phyloP scores from a whole-genome alignment of 2,329 filamentous ascomycete genomes.

The Leptographium lundbergii region DNA sequence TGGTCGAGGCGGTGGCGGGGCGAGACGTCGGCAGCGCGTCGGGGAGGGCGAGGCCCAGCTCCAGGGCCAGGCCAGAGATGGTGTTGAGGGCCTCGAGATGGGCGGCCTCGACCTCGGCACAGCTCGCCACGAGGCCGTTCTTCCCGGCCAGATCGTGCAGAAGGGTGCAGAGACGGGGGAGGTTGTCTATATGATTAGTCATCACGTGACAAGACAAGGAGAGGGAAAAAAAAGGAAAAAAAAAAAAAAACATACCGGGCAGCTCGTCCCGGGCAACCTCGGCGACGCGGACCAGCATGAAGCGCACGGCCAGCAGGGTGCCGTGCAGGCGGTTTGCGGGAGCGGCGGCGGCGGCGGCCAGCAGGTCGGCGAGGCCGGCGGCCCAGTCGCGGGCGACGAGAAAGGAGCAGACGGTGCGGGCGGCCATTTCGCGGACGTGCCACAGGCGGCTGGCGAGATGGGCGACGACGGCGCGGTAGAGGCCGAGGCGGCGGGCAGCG shows the following conservation, averaged over 20 bases:
- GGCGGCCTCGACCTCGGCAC: constrained; percentile 30
- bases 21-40: not conserved
- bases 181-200: not conserved
- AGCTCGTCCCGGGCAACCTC: constrained; percentile 32
- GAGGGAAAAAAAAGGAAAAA: not conserved
- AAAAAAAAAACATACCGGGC: constrained; percentile 19
- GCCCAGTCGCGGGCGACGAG: constrained; percentile 40
- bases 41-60: not conserved
- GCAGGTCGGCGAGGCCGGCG: constrained; percentile 23
- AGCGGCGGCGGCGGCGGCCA: constrained; percentile 15
- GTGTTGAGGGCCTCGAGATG: constrained; percentile 34
- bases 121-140: constrained; percentile 9
- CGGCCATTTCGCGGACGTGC: constrained; percentile 73
- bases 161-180: constrained; percentile 1
- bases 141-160: constrained; percentile 4
- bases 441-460: constrained; percentile 60
- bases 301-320: constrained; percentile 40
- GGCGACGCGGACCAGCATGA: constrained; percentile 33
- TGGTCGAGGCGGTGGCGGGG: not conserved
- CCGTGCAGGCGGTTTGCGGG: constrained; percentile 46
- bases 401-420: constrained; percentile 56
- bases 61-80: constrained; percentile 15
- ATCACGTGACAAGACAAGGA: not conserved
- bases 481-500: constrained; percentile 32
- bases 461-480: constrained; percentile 44